phyloP scores from a whole-genome alignment of 345 rosid species.

The Murraya koenigii region DNA sequence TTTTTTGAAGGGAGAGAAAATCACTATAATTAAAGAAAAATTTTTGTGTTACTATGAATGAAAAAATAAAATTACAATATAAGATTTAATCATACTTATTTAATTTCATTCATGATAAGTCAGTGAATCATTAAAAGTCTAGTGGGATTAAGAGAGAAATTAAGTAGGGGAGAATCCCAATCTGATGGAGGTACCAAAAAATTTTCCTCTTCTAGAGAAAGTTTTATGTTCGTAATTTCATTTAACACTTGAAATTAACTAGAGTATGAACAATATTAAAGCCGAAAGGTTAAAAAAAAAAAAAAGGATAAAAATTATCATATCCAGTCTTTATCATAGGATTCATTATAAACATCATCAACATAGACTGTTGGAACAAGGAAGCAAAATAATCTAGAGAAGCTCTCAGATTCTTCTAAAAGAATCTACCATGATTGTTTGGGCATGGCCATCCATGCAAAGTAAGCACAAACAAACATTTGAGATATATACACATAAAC shows the following conservation, averaged over 20 bases:
- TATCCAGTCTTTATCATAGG: not conserved
- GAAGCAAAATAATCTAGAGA: not conserved
- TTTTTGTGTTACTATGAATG: no score
- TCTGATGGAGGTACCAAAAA: not conserved
- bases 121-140: no score
- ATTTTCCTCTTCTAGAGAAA: not conserved
- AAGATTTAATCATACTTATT: no score
- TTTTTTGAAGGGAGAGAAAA: no score
- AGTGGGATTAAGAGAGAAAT: no score
- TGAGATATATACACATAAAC: slow-evolving; percentile 82
- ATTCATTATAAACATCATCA: not conserved
- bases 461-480: slow-evolving; percentile 73
- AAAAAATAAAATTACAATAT: no score
- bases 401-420: not conserved
- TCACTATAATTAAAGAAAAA: no score
- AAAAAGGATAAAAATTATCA: not conserved
- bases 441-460: slow-evolving; percentile 61
- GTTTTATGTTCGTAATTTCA: not conserved
- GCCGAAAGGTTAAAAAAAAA: not conserved
- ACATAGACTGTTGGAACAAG: not conserved
- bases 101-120: no score
- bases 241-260: not conserved
- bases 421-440: slow-evolving; percentile 55
- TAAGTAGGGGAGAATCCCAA: no score
- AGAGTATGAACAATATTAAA: not conserved